Percentiles rank a stretch among this genome's conserved stretches.
Conservation (phyloP, 1,139 yeast genomes). For the Candida pseudoviswanathii region DNA sequence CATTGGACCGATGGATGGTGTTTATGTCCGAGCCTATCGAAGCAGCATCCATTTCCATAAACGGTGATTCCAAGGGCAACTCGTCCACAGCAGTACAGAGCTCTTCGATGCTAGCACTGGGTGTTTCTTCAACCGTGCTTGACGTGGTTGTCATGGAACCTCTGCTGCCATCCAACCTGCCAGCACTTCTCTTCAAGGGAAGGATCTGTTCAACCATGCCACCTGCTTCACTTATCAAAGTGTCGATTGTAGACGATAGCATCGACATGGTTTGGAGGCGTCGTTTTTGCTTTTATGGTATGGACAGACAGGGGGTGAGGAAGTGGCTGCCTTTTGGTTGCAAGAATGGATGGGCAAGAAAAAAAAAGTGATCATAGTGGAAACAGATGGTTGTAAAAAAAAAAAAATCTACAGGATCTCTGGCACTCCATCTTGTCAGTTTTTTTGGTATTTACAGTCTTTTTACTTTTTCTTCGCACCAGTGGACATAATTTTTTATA, state of each 20-base stretch:
- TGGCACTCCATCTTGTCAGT: no score
- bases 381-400: constrained; percentile 1
- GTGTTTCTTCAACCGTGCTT: neutral
- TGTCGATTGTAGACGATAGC: constrained; percentile 6
- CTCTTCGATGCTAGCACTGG: constrained; percentile 3
- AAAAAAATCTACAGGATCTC: neutral
- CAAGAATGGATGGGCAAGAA: constrained; percentile 2
- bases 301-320: neutral
- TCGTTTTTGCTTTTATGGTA: neutral
- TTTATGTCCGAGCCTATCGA: constrained; percentile 1
- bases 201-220: neutral
- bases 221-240: constrained; percentile 7
- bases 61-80: neutral
- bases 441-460: no score
- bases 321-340: constrained; percentile 2
- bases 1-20: neutral
- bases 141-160: neutral
- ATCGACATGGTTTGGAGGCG: constrained; percentile 3
- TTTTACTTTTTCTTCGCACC: no score
- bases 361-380: neutral
- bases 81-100: constrained; percentile 4
- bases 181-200: neutral
- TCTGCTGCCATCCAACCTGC: neutral
- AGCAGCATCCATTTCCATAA: neutral
- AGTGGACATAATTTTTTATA: no score